Evolutionary conservation across 73 alveolate genomes (phyloP).

Genomic region (Symbiodinium pilosum): DNA sequence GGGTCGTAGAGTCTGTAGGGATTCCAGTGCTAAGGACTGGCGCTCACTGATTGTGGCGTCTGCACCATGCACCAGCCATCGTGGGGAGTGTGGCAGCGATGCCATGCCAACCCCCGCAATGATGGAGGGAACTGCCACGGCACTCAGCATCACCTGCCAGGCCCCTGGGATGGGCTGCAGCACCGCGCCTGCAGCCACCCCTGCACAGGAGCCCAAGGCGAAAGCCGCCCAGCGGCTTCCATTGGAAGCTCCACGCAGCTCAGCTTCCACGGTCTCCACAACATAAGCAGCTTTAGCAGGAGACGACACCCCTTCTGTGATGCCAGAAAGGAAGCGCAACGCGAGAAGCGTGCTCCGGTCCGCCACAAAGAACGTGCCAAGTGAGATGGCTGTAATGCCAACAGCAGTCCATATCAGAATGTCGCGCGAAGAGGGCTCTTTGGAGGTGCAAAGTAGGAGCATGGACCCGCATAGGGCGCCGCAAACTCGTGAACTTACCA

Average conservation of each 20-base stretch:
- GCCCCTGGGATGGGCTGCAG: slow-evolving; percentile 88
- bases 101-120: slow-evolving; percentile 82
- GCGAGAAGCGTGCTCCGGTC: slow-evolving; percentile 67
- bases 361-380: slow-evolving; percentile 46
- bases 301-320: slow-evolving; percentile 67
- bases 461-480: slow-evolving; percentile 85
- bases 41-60: slow-evolving; percentile 22
- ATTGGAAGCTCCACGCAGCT: slow-evolving; percentile 80
- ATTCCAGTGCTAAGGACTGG: slow-evolving; percentile 39
- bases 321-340: slow-evolving; percentile 66
- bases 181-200: slow-evolving; percentile 67
- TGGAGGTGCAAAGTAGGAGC: slow-evolving; percentile 71
- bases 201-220: slow-evolving; percentile 81
- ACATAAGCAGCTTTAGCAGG: slow-evolving; percentile 86
- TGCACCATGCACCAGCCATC: slow-evolving; percentile 69
- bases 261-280: slow-evolving; percentile 91
- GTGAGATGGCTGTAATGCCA: slow-evolving; percentile 69
- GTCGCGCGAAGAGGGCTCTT: slow-evolving; percentile 70
- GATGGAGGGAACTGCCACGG: slow-evolving; percentile 38
- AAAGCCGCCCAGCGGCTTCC: slow-evolving; percentile 93
- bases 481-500: slow-evolving; percentile 71
- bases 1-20: slow-evolving; percentile 9
- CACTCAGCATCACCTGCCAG: slow-evolving; percentile 78
- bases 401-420: slow-evolving; percentile 72
- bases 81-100: slow-evolving; percentile 59